Base-by-base conservation (phyloP, 2,329 filamentous ascomycete species). In the Sclerotinia glacialis region DNA sequence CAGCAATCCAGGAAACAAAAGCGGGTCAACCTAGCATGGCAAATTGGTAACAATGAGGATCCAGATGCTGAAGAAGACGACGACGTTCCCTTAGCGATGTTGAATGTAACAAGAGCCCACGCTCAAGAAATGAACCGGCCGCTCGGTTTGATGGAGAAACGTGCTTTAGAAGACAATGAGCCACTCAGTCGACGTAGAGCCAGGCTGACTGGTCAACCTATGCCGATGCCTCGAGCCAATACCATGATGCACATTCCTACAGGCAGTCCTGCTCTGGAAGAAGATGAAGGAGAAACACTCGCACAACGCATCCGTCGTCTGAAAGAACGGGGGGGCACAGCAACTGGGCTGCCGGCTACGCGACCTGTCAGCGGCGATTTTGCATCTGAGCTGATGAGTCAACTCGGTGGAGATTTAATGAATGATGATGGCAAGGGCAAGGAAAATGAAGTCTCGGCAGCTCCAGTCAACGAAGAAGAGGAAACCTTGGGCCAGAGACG, bases 161-260 rank as follows among this genome's bases (percentile, higher is more conserved):
- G 92, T 56, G 89, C 96, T 67, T 80, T 95, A 71, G 95, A 99
- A 76, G 95, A 99, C 74, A 95, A 93, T 65, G 95, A 98, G 76
- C 93, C 95, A 0, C 72, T 77, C 3, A 75, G 73, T 59, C 67
- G 69, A 31, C 72, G 76, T 61, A 68, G 75, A 68, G 73, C 76
- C 42, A 67, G 76, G 54, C 63, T 77, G 5, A 70, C 71, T 42
- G 75, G 75, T 18, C 68, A 70, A 53, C 70, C 69, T 50, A 61
- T 46, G n/a, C 53, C 44, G 21, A 55, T 59, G 56, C 68, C 67
- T 59, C 73, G 74, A 54, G 71, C 74, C 49, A 64, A 71, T 34
- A 74, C 73, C 14, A 75, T 74, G 71, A 73, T 71, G 61, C 70
- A 73, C 63, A 37, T 73, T 12, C 55, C 68, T 23, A 59, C 54